A percentile compares a stretch with the other conserved stretches of the same genome.
These are phyloP conservation scores for Podospora pseudocomata DNA, from an alignment of 495 filamentous ascomycete genomes.

Conservation along the genomic window DNA sequence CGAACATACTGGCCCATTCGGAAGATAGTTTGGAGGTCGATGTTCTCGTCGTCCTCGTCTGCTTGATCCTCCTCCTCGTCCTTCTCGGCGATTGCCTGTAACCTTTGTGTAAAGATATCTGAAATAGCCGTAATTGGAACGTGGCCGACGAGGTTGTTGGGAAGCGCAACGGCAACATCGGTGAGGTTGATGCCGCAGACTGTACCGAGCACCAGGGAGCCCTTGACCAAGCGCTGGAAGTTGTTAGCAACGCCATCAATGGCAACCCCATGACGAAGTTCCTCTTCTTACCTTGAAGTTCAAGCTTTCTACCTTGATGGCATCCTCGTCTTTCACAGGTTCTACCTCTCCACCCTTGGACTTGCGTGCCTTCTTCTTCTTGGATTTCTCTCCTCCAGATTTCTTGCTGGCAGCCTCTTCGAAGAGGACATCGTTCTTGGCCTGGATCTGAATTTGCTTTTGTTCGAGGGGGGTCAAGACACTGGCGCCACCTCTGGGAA, in stretches of 20 bases:
- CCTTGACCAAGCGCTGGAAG: conserved; percentile 68
- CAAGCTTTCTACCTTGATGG: conserved; percentile 74
- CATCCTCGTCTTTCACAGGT: conserved; percentile 49
- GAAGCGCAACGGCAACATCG: conserved; percentile 75
- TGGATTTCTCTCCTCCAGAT: conserved; percentile 32
- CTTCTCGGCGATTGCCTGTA: conserved; percentile 56
- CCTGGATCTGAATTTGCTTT: conserved; percentile 93
- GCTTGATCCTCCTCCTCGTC: conserved; percentile 51
- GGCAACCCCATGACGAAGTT: not conserved
- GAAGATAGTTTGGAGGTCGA: conserved; percentile 72
- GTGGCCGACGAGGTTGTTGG: conserved; percentile 89
- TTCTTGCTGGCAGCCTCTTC: conserved; percentile 61
- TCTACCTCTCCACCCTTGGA: conserved; percentile 43
- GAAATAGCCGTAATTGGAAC: conserved; percentile 89
- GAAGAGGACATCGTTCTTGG: conserved; percentile 87
- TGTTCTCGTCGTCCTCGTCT: conserved; percentile 48
- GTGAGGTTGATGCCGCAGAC: conserved; percentile 74
- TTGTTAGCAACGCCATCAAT: conserved; percentile 36
- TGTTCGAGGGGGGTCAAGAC: conserved; percentile 89
- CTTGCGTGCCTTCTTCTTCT: conserved; percentile 58
- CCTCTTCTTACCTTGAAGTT: conserved; percentile 72
- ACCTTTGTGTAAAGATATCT: conserved; percentile 53
- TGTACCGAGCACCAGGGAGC: conserved; percentile 82
- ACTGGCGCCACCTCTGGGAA: conserved; percentile 89
- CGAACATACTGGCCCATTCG: conserved; percentile 84